phyloP scores from a whole-genome alignment of 768 basidiomycete genomes.

The Suillus subalutaceus region DNA sequence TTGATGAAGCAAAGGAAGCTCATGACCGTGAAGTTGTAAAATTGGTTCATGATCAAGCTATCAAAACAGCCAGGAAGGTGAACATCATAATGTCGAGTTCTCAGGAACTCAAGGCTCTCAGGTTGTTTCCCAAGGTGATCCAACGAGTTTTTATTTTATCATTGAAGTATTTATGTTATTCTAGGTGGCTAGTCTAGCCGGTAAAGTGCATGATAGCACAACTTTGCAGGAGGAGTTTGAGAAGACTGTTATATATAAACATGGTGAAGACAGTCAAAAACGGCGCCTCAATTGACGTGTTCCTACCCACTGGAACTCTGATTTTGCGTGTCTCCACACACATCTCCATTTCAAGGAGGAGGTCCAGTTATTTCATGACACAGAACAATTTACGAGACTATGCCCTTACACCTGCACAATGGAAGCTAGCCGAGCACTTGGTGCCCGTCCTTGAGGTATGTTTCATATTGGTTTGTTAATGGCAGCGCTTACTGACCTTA shows the following conservation, averaged over 20 bases:
- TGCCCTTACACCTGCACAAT: too few species aligned
- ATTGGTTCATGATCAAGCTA: slow-evolving; percentile 12
- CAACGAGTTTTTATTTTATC: too few species aligned
- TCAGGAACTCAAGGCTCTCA: background rate
- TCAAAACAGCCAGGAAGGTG: background rate
- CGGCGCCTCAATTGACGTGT: slow-evolving; percentile 25
- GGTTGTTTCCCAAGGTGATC: background rate
- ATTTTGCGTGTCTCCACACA: slow-evolving; percentile 15
- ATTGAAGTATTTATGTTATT: background rate
- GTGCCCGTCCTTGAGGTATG: too few species aligned
- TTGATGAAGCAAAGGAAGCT: slow-evolving; percentile 22
- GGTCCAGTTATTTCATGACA: too few species aligned
- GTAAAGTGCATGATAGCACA: slow-evolving; percentile 26
- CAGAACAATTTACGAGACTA: too few species aligned
- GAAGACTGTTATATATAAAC: slow-evolving; percentile 15
- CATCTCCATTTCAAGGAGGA: too few species aligned
- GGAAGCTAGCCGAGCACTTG: too few species aligned
- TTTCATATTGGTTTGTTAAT: too few species aligned
- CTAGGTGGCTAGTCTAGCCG: slow-evolving; percentile 33
- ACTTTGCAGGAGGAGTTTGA: slow-evolving; percentile 30
- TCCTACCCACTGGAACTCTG: slow-evolving; percentile 23
- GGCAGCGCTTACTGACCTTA: too few species aligned
- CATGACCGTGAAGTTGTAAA: slow-evolving; percentile 22
- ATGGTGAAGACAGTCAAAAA: slow-evolving; percentile 12
- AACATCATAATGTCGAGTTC: background rate